These are phyloP conservation scores for Mycena citricolor DNA, from an alignment of 1,284 basidiomycete genomes.

Conservation along the genomic window DNA sequence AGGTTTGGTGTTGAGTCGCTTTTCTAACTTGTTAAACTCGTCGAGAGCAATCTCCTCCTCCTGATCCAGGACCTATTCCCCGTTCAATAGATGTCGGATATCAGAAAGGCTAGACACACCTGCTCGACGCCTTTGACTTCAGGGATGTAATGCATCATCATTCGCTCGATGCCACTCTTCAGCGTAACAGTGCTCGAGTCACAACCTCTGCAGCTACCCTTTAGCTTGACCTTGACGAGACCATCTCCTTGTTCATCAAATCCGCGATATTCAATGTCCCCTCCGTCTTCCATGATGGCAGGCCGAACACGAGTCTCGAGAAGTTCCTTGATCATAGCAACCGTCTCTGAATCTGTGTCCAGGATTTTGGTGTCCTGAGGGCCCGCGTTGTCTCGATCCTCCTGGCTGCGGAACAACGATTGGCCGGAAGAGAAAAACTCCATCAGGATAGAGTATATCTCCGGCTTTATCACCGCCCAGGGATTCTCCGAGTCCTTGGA, in stretches of 20 bases:
- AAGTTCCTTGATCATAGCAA: slow-evolving; percentile 99
- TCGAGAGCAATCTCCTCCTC: slow-evolving; percentile 88
- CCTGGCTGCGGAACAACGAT: slow-evolving; percentile 79
- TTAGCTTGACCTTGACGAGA: slow-evolving; percentile 84
- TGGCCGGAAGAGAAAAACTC: slow-evolving; percentile 93
- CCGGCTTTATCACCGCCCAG: slow-evolving; percentile 96
- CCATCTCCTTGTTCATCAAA: slow-evolving; percentile 66
- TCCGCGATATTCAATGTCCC: slow-evolving; percentile 83
- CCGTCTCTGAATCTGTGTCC: slow-evolving; percentile 95
- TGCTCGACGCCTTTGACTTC: slow-evolving; percentile 98
- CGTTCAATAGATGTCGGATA: background rate
- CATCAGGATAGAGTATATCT: slow-evolving; percentile 97
- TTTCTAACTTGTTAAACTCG: slow-evolving; percentile 92
- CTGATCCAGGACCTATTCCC: slow-evolving; percentile 84
- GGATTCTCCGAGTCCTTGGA: slow-evolving; percentile 85
- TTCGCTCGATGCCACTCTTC: slow-evolving; percentile 95
- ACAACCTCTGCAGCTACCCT: slow-evolving; percentile 96
- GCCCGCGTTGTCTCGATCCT: slow-evolving; percentile 75
- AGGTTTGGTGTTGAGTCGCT: slow-evolving; percentile 53
- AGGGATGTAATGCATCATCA: slow-evolving; percentile 99
- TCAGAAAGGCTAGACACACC: slow-evolving; percentile 45
- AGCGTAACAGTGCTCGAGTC: slow-evolving; percentile 91
- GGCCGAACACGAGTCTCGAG: slow-evolving; percentile 94
- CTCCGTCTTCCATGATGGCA: slow-evolving; percentile 95
- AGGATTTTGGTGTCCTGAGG: slow-evolving; percentile 95